phyloP scores from a whole-genome alignment of 2,329 filamentous ascomycete genomes.

The Trichoderma atroviride region DNA sequence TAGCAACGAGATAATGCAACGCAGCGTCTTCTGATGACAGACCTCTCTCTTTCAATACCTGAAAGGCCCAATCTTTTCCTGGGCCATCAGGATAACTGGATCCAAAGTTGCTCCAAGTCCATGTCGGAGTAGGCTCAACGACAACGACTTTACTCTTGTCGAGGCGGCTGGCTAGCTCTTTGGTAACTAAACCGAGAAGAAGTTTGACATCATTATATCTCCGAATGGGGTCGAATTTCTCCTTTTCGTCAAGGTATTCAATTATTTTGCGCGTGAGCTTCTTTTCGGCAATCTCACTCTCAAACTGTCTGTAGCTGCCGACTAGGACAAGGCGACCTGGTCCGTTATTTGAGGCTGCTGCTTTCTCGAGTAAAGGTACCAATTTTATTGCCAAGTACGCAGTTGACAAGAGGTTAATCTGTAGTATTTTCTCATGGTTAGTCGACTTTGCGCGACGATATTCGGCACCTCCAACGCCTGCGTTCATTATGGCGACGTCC shows the following conservation, averaged over 20 bases:
- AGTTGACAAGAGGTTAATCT: not conserved
- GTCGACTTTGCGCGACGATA: not conserved
- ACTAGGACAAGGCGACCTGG: not conserved
- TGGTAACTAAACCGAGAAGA: not conserved
- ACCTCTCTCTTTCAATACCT: not conserved
- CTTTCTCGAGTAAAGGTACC: not conserved
- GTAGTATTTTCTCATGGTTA: not conserved
- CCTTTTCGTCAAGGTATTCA: not conserved
- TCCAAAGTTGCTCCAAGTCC: not conserved
- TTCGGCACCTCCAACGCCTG: not conserved
- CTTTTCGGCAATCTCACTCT: not conserved
- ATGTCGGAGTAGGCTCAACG: conserved; percentile 5
- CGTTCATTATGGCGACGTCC: conserved; percentile 2
- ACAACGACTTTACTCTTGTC: not conserved
- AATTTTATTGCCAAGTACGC: not conserved
- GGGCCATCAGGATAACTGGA: not conserved
- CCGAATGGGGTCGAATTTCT: not conserved
- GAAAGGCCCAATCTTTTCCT: not conserved
- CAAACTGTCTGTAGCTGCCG: conserved; percentile 5
- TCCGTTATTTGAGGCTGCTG: not conserved
- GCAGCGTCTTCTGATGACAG: not conserved
- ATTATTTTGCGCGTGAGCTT: conserved; percentile 4
- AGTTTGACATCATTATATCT: conserved; percentile 1
- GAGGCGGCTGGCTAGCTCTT: not conserved
- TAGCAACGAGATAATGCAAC: not conserved